A percentile compares a stretch with the other conserved stretches of the same genome.
Evolutionary conservation across 1,284 basidiomycete species (phyloP).

Genomic region (Boletus semigastroideus): DNA sequence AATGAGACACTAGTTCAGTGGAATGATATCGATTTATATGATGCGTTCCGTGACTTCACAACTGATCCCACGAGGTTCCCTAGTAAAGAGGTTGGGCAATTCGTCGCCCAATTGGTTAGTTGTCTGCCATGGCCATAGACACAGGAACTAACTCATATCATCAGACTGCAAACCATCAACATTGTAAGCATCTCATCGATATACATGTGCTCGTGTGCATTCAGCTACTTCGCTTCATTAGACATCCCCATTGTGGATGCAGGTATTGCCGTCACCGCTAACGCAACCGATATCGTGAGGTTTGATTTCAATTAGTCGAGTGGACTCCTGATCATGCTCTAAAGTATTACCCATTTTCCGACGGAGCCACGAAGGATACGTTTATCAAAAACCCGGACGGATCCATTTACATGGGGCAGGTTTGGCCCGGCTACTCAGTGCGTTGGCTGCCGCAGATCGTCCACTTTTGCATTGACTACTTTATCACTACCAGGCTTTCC

Average conservation of each 20-base stretch:
- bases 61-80: conserved; percentile 66
- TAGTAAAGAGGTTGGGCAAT: conserved; percentile 54
- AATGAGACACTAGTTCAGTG: conserved; percentile 53
- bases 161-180: conserved; percentile 43
- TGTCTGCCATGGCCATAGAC: neutral
- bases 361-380: conserved; percentile 45
- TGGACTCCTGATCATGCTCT: conserved; percentile 3
- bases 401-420: conserved; percentile 65
- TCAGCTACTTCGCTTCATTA: conserved; percentile 13
- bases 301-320: too few relatives aligned
- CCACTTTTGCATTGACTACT: neutral
- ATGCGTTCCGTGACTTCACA: conserved; percentile 67
- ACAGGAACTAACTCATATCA: neutral
- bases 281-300: conserved; percentile 43
- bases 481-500: conserved; percentile 44
- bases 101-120: conserved; percentile 60
- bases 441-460: conserved; percentile 1
- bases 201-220: too few relatives aligned
- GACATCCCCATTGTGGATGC: conserved; percentile 47
- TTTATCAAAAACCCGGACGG: conserved; percentile 70
- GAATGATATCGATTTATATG: conserved; percentile 78
- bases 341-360: conserved; percentile 48
- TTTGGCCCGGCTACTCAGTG: conserved; percentile 58
- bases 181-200: too few relatives aligned
- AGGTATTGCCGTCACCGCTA: conserved; percentile 37